Evolutionary conservation across 2,329 filamentous ascomycete species (phyloP).

Genomic region (Aspergillus brunneoviolaceus): DNA sequence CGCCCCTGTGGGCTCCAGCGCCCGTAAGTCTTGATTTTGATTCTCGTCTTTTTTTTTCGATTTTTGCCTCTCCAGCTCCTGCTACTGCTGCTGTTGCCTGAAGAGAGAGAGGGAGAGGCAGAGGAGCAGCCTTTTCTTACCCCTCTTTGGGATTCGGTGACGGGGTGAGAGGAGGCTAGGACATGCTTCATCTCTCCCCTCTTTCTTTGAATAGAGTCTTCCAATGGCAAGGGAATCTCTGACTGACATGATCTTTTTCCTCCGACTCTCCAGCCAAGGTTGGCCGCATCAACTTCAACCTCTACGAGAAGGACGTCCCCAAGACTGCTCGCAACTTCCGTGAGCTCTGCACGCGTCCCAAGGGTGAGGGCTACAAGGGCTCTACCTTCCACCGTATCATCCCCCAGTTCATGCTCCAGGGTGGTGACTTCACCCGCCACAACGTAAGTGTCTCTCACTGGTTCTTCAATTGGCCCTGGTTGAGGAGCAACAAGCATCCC

Average conservation of each 20-base stretch:
- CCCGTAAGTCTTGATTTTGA: conserved; percentile 27
- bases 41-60: conserved; percentile 1
- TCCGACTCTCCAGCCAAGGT: conserved; percentile 57
- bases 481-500: background rate
- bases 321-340: conserved; percentile 86
- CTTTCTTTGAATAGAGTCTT: background rate
- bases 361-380: conserved; percentile 79
- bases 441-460: conserved; percentile 63
- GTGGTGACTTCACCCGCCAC: conserved; percentile 89
- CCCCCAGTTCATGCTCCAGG: conserved; percentile 92
- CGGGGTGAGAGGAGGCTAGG: background rate
- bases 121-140: conserved; percentile 9
- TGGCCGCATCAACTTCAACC: conserved; percentile 84
- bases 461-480: background rate
- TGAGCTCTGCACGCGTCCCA: conserved; percentile 75
- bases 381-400: conserved; percentile 93
- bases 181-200: background rate
- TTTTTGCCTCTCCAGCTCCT: conserved; percentile 13
- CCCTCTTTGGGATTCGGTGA: background rate
- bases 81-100: background rate
- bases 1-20: conserved; percentile 41
- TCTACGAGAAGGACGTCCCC: conserved; percentile 82
- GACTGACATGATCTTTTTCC: conserved; percentile 26
- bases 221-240: conserved; percentile 11
- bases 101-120: conserved; percentile 1